Conservation (phyloP, 2,329 filamentous ascomycete species). For the Aspergillus sojae region DNA sequence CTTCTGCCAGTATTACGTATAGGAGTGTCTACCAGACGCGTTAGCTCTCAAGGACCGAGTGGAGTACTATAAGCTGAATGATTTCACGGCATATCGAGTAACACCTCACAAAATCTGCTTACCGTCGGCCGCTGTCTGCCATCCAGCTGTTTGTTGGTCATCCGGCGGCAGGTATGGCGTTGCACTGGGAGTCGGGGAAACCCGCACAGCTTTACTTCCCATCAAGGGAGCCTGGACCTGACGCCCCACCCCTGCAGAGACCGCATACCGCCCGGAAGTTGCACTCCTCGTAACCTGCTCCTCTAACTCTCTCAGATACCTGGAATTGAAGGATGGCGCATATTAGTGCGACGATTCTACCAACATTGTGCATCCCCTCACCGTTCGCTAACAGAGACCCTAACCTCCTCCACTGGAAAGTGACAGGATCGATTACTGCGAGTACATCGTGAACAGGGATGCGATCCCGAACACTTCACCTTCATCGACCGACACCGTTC, state of each 20-base stretch:
- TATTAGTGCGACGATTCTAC: background rate
- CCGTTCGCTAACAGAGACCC: conserved; percentile 27
- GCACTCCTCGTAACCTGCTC: background rate
- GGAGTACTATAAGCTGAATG: background rate
- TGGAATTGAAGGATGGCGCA: background rate
- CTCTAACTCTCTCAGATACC: background rate
- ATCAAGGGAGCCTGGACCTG: background rate
- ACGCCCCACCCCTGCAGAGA: background rate
- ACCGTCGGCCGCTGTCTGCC: background rate
- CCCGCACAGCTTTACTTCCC: background rate
- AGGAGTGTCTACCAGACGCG: background rate
- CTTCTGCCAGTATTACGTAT: background rate
- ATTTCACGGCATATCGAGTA: background rate
- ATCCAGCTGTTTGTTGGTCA: background rate
- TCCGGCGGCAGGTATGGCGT: background rate
- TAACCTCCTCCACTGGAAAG: conserved; percentile 24
- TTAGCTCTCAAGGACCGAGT: too few species aligned
- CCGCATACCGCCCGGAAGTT: background rate
- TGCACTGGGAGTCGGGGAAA: background rate
- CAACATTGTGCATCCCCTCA: background rate
- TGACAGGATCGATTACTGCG: conserved; percentile 26
- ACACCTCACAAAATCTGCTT: background rate
- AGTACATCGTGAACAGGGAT: conserved; percentile 28
- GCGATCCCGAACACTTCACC: conserved; percentile 31
- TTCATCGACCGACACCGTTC: conserved; percentile 32